These are phyloP conservation scores for Gillenia trifoliata DNA, from an alignment of 306 rosid genomes.

Conservation along the genomic window DNA sequence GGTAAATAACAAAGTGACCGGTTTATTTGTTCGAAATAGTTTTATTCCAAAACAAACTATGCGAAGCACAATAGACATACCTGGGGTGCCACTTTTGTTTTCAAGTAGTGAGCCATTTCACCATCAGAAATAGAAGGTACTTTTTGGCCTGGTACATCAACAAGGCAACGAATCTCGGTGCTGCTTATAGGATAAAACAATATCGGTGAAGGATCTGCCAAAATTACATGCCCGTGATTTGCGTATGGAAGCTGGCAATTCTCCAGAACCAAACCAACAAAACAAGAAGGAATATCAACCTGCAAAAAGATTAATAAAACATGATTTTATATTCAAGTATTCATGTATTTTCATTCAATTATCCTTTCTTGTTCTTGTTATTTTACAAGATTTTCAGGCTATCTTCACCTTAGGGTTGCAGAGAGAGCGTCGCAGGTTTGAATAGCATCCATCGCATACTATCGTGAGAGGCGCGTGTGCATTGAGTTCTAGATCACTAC, in stretches of 20 bases:
- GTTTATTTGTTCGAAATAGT: not conserved
- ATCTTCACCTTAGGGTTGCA: slow-evolving; percentile 43
- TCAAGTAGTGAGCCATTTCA: slow-evolving; percentile 56
- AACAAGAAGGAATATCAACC: slow-evolving; percentile 46
- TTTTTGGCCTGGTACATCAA: slow-evolving; percentile 59
- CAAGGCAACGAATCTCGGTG: slow-evolving; percentile 61
- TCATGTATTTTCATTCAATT: not conserved
- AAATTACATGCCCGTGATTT: slow-evolving; percentile 57
- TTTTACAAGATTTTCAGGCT: not conserved
- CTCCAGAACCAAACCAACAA: slow-evolving; percentile 53
- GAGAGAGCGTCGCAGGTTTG: slow-evolving; percentile 46
- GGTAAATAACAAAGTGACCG: not conserved
- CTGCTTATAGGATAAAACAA: slow-evolving; percentile 60
- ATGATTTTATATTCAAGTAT: not conserved
- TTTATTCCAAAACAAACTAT: not conserved
- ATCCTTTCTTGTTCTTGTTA: not conserved
- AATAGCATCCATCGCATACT: slow-evolving; percentile 59
- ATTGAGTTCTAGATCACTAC: not conserved
- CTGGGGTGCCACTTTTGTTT: slow-evolving; percentile 59
- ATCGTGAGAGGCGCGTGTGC: slow-evolving; percentile 43
- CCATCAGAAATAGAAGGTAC: slow-evolving; percentile 57
- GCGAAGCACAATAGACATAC: slow-evolving; percentile 17
- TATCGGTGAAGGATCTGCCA: slow-evolving; percentile 61
- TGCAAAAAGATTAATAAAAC: not conserved
- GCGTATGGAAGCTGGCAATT: slow-evolving; percentile 53